Evolutionary conservation across 495 filamentous ascomycete genomes (phyloP), one percentile per base, ranked within the genome.

Genomic region (Aspergillus asperescens): DNA sequence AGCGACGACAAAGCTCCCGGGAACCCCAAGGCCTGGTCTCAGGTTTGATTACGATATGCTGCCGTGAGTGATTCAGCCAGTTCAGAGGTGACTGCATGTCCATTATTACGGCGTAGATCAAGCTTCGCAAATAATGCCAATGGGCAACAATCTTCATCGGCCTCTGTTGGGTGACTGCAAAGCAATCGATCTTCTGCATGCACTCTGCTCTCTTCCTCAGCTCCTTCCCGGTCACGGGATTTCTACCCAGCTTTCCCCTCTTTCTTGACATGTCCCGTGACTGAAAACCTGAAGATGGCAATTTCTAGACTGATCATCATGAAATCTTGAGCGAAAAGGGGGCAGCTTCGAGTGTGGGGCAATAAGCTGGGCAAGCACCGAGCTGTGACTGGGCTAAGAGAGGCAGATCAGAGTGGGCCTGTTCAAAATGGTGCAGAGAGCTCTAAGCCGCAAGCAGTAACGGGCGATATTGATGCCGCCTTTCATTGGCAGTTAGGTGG

Each of bases 401-500:
- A 23, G 32, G 43, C 18, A 49, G 57, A 43, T 46, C 51, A 38
- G 35, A 28, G 52, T 56, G 52, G 59, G 42, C 39, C 40, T 9
- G 4, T 39, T 43, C 31, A 43, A 18, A 29, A 45, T 49, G n/a
- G n/a, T n/a, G 40, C 20, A 48, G 54, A 47, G 34, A 42, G 23
- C 13, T 32, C 57, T 63, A 62, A 46, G 28, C 60, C 57, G 52
- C 24, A 58, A 50, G 19, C 48, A 29, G 61, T 29, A 59, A 54
- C 15, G 45, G 19, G 25, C 32, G 29, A 51, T 5, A 15, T 38
- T 28, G 6, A 3, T 8, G 4, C 7, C 2, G 19, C 29, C 3
- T 20, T 38, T 22, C 27, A 62, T 62, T 63, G 61, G 61, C 19
- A 35, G 41, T 24, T 44, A 41, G 50, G 43, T 52, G 43, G 55